A percentile compares a stretch with the other conserved stretches of the same genome.
These are phyloP conservation scores for Pseudozyma sp. DNA, from an alignment of 1,284 basidiomycete genomes.

Conservation along the genomic window DNA sequence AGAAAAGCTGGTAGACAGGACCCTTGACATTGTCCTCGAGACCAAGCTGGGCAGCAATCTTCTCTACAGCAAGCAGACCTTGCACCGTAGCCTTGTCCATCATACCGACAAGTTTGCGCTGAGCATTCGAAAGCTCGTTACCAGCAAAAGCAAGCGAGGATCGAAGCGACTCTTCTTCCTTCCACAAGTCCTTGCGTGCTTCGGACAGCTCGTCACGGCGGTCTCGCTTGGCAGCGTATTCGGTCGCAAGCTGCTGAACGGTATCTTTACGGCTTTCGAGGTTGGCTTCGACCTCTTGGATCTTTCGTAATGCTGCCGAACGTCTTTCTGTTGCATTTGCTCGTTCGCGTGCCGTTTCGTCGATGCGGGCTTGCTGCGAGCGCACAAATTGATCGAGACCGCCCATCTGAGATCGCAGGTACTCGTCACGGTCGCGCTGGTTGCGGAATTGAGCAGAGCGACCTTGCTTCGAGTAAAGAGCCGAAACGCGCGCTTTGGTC, in stretches of 20 bases:
- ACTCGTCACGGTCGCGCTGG: constrained; percentile 61
- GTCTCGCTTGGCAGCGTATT: constrained; percentile 54
- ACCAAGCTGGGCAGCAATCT: constrained; percentile 79
- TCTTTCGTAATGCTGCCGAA: constrained; percentile 73
- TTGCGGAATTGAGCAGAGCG: constrained; percentile 61
- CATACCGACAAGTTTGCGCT: constrained; percentile 84
- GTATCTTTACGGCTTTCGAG: constrained; percentile 74
- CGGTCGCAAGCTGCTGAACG: constrained; percentile 43
- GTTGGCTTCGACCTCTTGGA: constrained; percentile 77
- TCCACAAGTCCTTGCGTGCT: constrained; percentile 74
- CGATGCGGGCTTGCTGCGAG: constrained; percentile 43
- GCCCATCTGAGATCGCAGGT: constrained; percentile 55
- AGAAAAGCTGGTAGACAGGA: constrained; percentile 91
- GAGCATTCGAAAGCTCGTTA: constrained; percentile 83
- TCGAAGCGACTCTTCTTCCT: constrained; percentile 78
- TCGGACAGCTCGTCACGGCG: constrained; percentile 68
- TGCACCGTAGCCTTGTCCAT: constrained; percentile 90
- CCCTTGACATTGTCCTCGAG: constrained; percentile 83
- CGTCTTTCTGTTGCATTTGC: constrained; percentile 32
- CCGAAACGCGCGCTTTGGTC: constrained; percentile 55
- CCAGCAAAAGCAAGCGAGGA: constrained; percentile 82
- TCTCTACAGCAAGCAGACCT: constrained; percentile 85
- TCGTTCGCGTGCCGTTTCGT: constrained; percentile 42
- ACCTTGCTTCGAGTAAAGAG: constrained; percentile 64
- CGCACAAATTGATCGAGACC: constrained; percentile 44